Evolutionary conservation across 306 rosid genomes (phyloP), one percentile per base, ranked within the genome.

Genomic region (Potentilla sterilis): DNA sequence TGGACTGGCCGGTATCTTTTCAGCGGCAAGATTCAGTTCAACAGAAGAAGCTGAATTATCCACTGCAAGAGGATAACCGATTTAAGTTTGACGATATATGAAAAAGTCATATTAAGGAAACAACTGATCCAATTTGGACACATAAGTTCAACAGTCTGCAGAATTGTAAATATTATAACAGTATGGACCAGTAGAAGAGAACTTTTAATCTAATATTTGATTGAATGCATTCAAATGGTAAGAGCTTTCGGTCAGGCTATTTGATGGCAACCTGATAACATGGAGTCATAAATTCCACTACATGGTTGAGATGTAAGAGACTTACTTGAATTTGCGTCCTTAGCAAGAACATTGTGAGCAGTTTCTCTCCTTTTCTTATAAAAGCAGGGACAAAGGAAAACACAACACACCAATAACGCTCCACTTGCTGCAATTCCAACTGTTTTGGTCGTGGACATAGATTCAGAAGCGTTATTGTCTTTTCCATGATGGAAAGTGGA

Each of bases 321-420:
- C 97, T 88, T 80, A 96, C 99, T 84, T 87, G 97, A 87, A 78
- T 44, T 48, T 47, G 84, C 81, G 18, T 92, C 98, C 88, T 76
- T 90, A 38, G 63, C 14, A 48, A 88, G 82, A 81, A 69, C 89
- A 73, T 77, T 46, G 65, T 89, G 89, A 67, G 83, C 49, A 63
- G 86, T 57, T 64, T 85, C 82, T 79, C 78, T 86, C 77, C 80
- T 66, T 80, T 88, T 92, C 81, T 72, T 77, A 76, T 75, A 82
- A 70, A 92, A 61, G 86, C 99, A 96, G 77, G 99, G 97, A 71
- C 96, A 96, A 24, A 96, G 78, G 78, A 87, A 77, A 73, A 51
- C 84, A 79, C 98, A 90, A 81, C 96, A 96, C 52, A 54, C 81
- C 51, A 96, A 78, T 64, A 89, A 74, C 68, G 79, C 82, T 74